Base-by-base conservation (phyloP, 768 basidiomycete genomes). In the Mycena amicta region DNA sequence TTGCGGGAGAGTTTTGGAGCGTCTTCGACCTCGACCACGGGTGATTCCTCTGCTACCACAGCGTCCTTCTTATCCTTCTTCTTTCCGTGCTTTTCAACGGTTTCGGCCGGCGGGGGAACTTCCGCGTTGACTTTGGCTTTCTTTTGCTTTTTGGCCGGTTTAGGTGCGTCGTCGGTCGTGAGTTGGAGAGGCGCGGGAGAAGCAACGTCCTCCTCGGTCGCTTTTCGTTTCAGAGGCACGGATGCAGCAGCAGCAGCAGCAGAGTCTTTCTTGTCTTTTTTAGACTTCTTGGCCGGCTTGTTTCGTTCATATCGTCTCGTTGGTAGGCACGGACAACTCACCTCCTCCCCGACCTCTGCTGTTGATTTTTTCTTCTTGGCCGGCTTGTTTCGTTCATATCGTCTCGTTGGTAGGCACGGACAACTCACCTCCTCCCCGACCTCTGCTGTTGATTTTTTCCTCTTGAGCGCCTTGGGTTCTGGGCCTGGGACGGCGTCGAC, bases 351-450 rank as follows among this genome's bases (percentile, higher is more conserved):
- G 1, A 53, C 51, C 8, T 59, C 61, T 25, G 5, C 39, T 20
- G 65, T 67, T 39, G 70, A 69, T 55, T 76, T 72, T 49, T 73
- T 69, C 63, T 72, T 73, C 71, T 74, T 60, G 11, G 50, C 26
- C 3, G 45, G 45, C 40, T 67, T 53, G 31, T 20, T 30, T 27
- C 11, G 56, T 52, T 11, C 23, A 45, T 11, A 23, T 54, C 27
- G 52, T 28, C 12, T 37, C 25, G n/a, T 8, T 26, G 25, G 27
- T 12, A 49, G 11, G 11, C 6, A 25, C 4, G 15, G 22, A 28
- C 47, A 28, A 28, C 47, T 12, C 30, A 12, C 40, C 15, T 28
- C 46, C 13, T 49, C 57, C 11, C 25, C 52, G 1, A 53, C 51
- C 8, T 59, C 61, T 25, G 5, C 39, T 20, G 65, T 67, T 39